Conservation (phyloP, 768 basidiomycete genomes). For the Leccinum incarnatum region DNA sequence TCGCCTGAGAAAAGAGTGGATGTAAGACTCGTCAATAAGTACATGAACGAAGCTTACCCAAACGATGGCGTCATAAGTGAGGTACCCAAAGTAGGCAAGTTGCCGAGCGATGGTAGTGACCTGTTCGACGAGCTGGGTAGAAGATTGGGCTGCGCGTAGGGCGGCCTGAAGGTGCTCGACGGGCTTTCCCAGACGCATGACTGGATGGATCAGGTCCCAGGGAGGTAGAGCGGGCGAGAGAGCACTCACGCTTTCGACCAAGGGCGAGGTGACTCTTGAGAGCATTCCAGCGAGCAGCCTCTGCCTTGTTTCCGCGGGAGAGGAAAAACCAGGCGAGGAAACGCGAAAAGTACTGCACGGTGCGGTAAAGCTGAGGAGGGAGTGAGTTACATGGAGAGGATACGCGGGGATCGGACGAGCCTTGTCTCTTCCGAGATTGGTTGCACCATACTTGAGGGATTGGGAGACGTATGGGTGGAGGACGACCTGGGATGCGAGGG, state of each 20-base stretch:
- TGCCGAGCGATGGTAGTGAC: constrained; percentile 80
- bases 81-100: constrained; percentile 84
- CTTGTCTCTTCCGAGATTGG: constrained; percentile 91
- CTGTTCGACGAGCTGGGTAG: constrained; percentile 63
- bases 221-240: not conserved
- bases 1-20: constrained; percentile 43
- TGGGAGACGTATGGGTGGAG: constrained; percentile 82
- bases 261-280: constrained; percentile 83
- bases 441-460: constrained; percentile 70
- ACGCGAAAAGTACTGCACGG: constrained; percentile 87
- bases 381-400: not conserved
- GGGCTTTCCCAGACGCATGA: constrained; percentile 91
- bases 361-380: constrained; percentile 69
- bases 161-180: constrained; percentile 92
- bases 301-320: constrained; percentile 62
- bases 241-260: constrained; percentile 71
- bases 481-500: constrained; percentile 70
- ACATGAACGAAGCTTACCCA: constrained; percentile 59
- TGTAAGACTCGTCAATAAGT: not conserved
- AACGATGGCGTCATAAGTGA: constrained; percentile 75
- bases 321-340: constrained; percentile 84
- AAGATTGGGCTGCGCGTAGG: constrained; percentile 59
- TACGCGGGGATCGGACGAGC: constrained; percentile 33
- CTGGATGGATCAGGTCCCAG: constrained; percentile 38
- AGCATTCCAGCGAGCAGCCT: constrained; percentile 76